phyloP scores from a whole-genome alignment of 1,284 basidiomycete genomes.

The Naganishia albida region DNA sequence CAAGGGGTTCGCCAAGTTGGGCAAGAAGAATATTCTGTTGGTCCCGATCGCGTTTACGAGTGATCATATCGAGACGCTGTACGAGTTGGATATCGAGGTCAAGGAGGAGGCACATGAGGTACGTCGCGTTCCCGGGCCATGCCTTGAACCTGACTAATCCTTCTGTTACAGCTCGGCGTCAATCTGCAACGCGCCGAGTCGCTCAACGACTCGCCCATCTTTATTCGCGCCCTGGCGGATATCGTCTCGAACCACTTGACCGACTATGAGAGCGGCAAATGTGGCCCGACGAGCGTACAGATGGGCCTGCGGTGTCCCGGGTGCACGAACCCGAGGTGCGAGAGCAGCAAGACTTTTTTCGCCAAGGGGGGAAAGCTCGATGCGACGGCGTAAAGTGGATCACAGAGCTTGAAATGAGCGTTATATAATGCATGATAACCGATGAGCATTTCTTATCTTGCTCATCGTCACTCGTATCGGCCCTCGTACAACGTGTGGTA shows the following conservation, averaged over 20 bases:
- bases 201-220: conserved; percentile 97
- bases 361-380: conserved; percentile 57
- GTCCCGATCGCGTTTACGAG: conserved; percentile 98
- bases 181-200: conserved; percentile 88
- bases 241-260: conserved; percentile 80
- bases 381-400: neutral
- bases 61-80: conserved; percentile 98
- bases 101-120: conserved; percentile 87
- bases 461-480: neutral
- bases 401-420: neutral
- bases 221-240: conserved; percentile 94
- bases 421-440: neutral
- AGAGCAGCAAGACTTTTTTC: conserved; percentile 86
- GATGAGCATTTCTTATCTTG: neutral
- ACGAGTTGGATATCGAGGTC: conserved; percentile 94
- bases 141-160: neutral
- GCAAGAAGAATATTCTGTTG: conserved; percentile 81
- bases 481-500: conserved; percentile 14
- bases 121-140: conserved; percentile 41
- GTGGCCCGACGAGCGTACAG: conserved; percentile 72
- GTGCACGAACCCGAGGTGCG: conserved; percentile 85
- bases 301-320: conserved; percentile 87
- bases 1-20: conserved; percentile 86
- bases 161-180: conserved; percentile 72
- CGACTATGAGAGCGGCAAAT: conserved; percentile 57